These are phyloP conservation scores for Candida pseudocylindracea DNA, from an alignment of 1,139 yeast genomes.

Conservation along the genomic window DNA sequence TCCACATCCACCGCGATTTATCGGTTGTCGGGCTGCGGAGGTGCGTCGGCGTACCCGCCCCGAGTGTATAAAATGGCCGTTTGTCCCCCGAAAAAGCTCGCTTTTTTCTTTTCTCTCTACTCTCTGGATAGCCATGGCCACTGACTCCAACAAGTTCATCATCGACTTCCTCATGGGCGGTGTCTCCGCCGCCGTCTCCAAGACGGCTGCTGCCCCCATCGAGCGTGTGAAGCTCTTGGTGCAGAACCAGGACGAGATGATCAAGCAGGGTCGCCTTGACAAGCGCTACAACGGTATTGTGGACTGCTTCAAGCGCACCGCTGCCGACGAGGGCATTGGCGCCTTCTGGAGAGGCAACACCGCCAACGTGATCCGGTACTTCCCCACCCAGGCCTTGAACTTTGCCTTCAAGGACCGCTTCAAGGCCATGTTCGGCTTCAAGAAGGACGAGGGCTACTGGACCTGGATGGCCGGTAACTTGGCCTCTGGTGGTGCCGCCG, in stretches of 20 bases:
- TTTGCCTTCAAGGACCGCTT: conserved; percentile 72
- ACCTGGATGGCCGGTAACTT: conserved; percentile 60
- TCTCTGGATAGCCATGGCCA: too few species aligned
- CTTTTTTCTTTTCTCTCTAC: too few species aligned
- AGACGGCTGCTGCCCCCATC: conserved; percentile 73
- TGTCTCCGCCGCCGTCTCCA: conserved; percentile 70
- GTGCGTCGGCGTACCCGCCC: too few species aligned
- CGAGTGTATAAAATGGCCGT: too few species aligned
- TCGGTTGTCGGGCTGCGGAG: too few species aligned
- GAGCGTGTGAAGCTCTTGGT: conserved; percentile 65
- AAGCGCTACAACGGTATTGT: conserved; percentile 42
- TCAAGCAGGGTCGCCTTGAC: conserved; percentile 59
- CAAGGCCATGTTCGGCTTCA: conserved; percentile 58
- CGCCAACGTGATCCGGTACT: conserved; percentile 65
- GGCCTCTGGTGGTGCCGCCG: conserved; percentile 71
- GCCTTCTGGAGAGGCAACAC: conserved; percentile 78
- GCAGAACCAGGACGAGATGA: conserved; percentile 72
- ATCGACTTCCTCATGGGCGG: conserved; percentile 56
- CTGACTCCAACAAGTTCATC: conserved; percentile 1
- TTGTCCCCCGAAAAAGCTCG: too few species aligned
- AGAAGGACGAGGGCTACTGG: conserved; percentile 46
- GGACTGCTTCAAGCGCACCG: conserved; percentile 56
- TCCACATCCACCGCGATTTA: too few species aligned
- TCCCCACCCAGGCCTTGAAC: conserved; percentile 74
- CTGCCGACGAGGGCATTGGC: conserved; percentile 46